A percentile compares a stretch with the other conserved stretches of the same genome.
Conservation (phyloP, 306 rosid species). For the Fragaria ananassa region DNA sequence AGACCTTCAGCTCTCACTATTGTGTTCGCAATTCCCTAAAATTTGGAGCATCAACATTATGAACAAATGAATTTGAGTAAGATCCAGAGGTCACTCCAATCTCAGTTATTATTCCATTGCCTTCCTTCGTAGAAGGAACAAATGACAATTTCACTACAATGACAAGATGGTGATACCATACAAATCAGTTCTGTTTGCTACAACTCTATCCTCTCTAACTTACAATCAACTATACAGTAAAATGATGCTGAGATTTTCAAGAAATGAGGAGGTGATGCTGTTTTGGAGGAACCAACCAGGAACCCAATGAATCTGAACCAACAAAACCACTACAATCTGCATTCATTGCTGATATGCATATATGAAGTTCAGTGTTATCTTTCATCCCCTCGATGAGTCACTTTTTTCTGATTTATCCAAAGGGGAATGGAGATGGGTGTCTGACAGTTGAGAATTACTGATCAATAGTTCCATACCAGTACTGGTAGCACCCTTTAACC, state of each 20-base stretch:
- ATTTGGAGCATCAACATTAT: neutral
- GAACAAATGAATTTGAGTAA: neutral
- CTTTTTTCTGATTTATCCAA: neutral
- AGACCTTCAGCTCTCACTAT: neutral
- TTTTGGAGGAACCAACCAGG: neutral
- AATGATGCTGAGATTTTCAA: neutral
- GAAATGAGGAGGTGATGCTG: neutral
- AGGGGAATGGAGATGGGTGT: neutral
- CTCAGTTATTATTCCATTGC: neutral
- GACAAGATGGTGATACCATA: neutral
- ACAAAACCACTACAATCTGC: neutral
- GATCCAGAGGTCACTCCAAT: neutral
- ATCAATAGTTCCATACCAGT: neutral
- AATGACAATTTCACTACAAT: neutral
- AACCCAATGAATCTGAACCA: neutral
- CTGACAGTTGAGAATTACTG: neutral
- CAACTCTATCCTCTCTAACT: neutral
- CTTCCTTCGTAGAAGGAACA: neutral
- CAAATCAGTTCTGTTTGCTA: neutral
- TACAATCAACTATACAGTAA: slow-evolving; percentile 4
- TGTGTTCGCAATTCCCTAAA: neutral
- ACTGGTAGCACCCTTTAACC: neutral
- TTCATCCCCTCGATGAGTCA: neutral
- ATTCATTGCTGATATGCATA: neutral
- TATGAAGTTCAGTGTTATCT: neutral